A percentile compares a stretch with the other conserved stretches of the same genome.
Conservation (phyloP, 2,329 filamentous ascomycete species). For the Seiridium cupressi region DNA sequence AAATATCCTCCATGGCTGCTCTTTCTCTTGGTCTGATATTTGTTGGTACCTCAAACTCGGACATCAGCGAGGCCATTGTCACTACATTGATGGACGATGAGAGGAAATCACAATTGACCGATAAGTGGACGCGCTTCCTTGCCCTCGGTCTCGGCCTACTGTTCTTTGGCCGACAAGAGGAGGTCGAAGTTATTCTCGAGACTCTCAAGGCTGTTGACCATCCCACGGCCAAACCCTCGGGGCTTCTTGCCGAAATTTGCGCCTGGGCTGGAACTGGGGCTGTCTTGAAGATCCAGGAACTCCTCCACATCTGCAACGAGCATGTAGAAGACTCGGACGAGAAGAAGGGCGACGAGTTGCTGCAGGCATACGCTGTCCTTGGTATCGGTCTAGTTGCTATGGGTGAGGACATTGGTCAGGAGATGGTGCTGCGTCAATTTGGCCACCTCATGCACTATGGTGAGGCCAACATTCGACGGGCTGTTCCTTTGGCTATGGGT, state of each 20-base stretch:
- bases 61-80: constrained; percentile 89
- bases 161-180: constrained; percentile 95
- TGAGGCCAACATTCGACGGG: constrained; percentile 93
- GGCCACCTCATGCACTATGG: constrained; percentile 99
- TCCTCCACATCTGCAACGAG: constrained; percentile 97
- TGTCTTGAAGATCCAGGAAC: constrained; percentile 93
- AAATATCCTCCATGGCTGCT: constrained; percentile 93
- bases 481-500: constrained; percentile 94
- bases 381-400: constrained; percentile 93
- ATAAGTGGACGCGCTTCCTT: constrained; percentile 98
- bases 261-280: constrained; percentile 97
- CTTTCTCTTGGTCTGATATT: constrained; percentile 87
- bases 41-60: constrained; percentile 86
- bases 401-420: constrained; percentile 97
- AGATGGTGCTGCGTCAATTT: constrained; percentile 97
- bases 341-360: constrained; percentile 91
- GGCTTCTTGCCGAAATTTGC: constrained; percentile 91
- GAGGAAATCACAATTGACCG: constrained; percentile 82
- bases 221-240: constrained; percentile 94
- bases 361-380: constrained; percentile 94
- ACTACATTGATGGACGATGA: constrained; percentile 93
- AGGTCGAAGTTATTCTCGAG: constrained; percentile 97
- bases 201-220: constrained; percentile 96
- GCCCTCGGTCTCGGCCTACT: constrained; percentile 88
- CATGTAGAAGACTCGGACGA: constrained; percentile 92